Base-by-base conservation (phyloP, 208 protist genomes). In the Leishmania braziliensis region DNA sequence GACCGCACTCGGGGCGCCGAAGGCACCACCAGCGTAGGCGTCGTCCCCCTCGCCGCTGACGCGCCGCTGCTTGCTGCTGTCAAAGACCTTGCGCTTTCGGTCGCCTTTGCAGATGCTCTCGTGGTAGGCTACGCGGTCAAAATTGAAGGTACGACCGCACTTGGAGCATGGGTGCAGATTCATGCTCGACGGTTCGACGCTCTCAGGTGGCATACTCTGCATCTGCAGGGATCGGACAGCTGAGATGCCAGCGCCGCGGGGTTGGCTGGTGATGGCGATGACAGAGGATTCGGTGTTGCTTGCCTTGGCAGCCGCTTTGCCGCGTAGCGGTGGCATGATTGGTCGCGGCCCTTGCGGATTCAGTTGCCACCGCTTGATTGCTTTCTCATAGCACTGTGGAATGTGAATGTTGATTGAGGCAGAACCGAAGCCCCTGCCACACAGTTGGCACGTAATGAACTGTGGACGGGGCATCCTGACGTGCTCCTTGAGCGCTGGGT, bases 371-470 rank as follows among this genome's bases (percentile, higher is more conserved):
- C 91, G 91, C 84, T 96, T 95, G 18, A 96, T 51, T 16, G 92
- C 90, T 85, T 97, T 97, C 39, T 97, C 91, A 82, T 95, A 97
- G 82, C 94, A 97, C 77, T 97, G 94, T 3, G 94, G 94, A 62
- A 95, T 91, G 82, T 97, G 94, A 65, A 97, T 97, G 72, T 90
- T 85, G 71, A 97, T 90, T 33, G 92, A 96, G 26, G 94, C 92
- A 0, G 90, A 92, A 4, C 94, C 94, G 77, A 96, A 97, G 51
- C 94, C 94, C 56, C 89, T 82, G 53, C 91, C 88, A 75, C 94
- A 97, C 51, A 97, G 77, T 23, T 89, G 88, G 69, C 94, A 97
- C 51, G 87, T 91, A 26, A 95, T 89, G 84, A 97, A 97, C 75
- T 88, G 88, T 39, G 94, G 92, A 29, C 85, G 89, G 60, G 92